phyloP scores from a whole-genome alignment of 1,139 yeast species.

The Arxiozyma heterogenica region DNA sequence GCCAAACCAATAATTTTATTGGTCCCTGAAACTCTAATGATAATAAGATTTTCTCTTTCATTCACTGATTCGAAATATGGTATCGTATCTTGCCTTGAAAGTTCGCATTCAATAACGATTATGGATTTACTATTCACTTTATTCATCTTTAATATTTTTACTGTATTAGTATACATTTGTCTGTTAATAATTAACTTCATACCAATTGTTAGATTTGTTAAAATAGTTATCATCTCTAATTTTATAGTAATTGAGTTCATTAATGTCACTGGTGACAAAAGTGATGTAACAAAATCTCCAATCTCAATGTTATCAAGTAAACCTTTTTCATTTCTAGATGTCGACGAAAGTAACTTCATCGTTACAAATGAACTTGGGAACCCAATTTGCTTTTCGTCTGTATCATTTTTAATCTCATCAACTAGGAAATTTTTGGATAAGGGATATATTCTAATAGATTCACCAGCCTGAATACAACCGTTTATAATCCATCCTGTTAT shows the following conservation, averaged over 20 bases:
- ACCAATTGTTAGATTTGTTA: neutral
- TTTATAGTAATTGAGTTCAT: neutral
- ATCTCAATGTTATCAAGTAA: neutral
- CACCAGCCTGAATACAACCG: slow-evolving; percentile 70
- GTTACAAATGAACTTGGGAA: slow-evolving; percentile 1
- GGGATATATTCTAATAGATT: slow-evolving; percentile 55
- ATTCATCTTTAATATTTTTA: neutral
- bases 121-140: neutral
- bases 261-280: neutral
- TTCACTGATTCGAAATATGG: neutral
- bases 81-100: neutral
- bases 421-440: slow-evolving; percentile 36
- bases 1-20: neutral
- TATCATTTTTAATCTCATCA: slow-evolving; percentile 31
- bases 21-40: neutral
- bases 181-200: neutral
- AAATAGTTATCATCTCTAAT: neutral
- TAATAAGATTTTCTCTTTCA: neutral
- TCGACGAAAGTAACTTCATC: neutral
- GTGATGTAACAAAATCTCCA: slow-evolving; percentile 2
- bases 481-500: slow-evolving; percentile 62
- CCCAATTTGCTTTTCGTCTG: neutral
- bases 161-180: neutral
- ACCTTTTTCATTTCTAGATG: neutral
- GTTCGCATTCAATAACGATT: slow-evolving; percentile 1